phyloP scores from a whole-genome alignment of 2,329 filamentous ascomycete genomes.

The Pestalotiopsis sp. region DNA sequence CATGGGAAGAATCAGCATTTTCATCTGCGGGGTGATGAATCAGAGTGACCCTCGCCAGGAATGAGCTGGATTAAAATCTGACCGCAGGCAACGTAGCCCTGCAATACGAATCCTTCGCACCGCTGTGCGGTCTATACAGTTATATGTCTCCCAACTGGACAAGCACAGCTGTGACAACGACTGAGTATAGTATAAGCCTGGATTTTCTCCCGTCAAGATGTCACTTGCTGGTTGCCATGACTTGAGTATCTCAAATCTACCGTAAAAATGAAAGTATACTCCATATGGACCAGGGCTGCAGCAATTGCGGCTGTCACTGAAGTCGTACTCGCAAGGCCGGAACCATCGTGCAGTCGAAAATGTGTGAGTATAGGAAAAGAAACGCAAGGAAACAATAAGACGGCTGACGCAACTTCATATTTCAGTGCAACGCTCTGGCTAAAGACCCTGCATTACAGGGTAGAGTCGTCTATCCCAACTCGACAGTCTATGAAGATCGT shows the following conservation, averaged over 20 bases:
- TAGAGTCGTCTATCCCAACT: conserved; percentile 1
- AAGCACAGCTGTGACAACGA: not conserved
- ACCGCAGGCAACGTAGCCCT: not conserved
- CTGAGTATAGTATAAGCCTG: not conserved
- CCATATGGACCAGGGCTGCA: not conserved
- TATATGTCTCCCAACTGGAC: not conserved
- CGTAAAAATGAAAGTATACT: not conserved
- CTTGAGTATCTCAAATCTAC: not conserved
- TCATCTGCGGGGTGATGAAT: not conserved
- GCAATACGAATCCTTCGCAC: not conserved
- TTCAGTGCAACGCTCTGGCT: not conserved
- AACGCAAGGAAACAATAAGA: not conserved
- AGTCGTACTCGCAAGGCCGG: not conserved
- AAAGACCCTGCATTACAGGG: not conserved
- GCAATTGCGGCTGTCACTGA: not conserved
- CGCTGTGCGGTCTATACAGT: not conserved
- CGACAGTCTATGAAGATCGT: not conserved
- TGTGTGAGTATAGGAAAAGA: not conserved
- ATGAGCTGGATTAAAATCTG: not conserved
- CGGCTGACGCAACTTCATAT: not conserved
- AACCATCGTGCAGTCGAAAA: not conserved
- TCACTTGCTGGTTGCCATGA: not conserved
- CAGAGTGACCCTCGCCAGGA: not conserved
- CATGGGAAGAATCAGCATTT: not conserved
- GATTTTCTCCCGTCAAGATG: not conserved